phyloP scores from a whole-genome alignment of 2,329 filamentous ascomycete species.

The Pleomassaria siparia region DNA sequence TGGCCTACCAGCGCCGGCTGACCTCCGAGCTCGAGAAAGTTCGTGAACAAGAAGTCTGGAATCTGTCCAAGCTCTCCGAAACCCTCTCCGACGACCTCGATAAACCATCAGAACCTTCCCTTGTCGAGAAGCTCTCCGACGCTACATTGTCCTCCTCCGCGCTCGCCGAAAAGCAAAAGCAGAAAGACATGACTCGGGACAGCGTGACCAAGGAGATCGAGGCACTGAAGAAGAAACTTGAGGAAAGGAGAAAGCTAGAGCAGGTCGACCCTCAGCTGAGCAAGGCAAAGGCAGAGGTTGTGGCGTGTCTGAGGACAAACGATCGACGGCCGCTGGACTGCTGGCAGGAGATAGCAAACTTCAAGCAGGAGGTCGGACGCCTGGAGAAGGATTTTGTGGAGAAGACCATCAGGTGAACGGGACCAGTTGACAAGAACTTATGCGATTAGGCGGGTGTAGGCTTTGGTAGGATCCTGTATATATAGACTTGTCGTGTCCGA shows the following conservation, averaged over 20 bases:
- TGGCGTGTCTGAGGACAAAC: conserved; percentile 78
- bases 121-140: conserved; percentile 41
- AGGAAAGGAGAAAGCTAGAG: conserved; percentile 58
- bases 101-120: conserved; percentile 32
- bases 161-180: conserved; percentile 44
- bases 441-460: neutral
- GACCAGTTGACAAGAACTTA: conserved; percentile 5
- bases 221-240: conserved; percentile 53
- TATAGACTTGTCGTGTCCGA: conserved; percentile 14
- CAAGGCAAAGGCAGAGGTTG: conserved; percentile 72
- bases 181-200: conserved; percentile 53
- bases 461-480: conserved; percentile 21
- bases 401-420: conserved; percentile 62
- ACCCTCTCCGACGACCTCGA: conserved; percentile 56
- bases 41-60: conserved; percentile 67
- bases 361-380: conserved; percentile 84
- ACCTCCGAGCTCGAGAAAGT: conserved; percentile 81
- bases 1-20: conserved; percentile 86
- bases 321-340: conserved; percentile 90
- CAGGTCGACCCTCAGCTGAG: conserved; percentile 72
- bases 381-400: conserved; percentile 88
- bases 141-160: conserved; percentile 38
- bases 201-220: conserved; percentile 61
- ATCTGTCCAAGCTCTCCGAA: conserved; percentile 69
- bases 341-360: conserved; percentile 88